Evolutionary conservation across 192 early-diverging fungal species (phyloP), one percentile per base, ranked within the genome.

Genomic region (Podochytrium sp.): DNA sequence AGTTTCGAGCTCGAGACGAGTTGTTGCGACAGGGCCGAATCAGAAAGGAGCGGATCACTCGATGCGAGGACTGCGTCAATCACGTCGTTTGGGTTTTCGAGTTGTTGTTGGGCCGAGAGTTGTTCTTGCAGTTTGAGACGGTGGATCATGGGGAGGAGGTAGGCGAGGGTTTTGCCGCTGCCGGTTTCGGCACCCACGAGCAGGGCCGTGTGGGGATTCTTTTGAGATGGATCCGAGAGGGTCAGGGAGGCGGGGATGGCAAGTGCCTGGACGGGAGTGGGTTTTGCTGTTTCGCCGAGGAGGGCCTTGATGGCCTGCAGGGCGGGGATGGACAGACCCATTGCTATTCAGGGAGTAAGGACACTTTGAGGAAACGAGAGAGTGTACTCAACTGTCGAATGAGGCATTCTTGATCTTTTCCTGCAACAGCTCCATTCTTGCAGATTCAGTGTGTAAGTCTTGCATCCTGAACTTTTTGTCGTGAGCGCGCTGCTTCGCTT

Each of bases 81-180:
- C 6, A 38, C 34, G 6, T 55, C 61, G 41, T 79, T 76, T 47
- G 75, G 37, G 12, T 56, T 63, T 12, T 66, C 65, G 25, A 59
- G 40, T 7, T 30, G 40, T 35, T 35, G 14, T 40, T 56, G n/a
- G 43, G 65, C 71, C 60, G 81, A 78, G 34, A 85, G 81, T 4
- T 84, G 81, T 65, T 91, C 91, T 40, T 91, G 81, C 2, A 56
- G 35, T 80, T 93, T 95, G 23, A 97, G 80, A 43, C 85, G 81
- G 30, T 94, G 85, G 5, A 98, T 82, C 0, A 93, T 78, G 0
- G 95, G 95, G 25, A 92, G 47, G 35, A 96, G 83, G 66, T 96
- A 98, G 0, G 95, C 94, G 10, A 94, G 74, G 0, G 96, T 97
- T 79, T 99, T 99, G 5, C 95, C 95, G 1, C 90, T 89, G 33